Base-by-base conservation (phyloP, 805 yeast species). In the Cyberlindnera subsufficiens region DNA sequence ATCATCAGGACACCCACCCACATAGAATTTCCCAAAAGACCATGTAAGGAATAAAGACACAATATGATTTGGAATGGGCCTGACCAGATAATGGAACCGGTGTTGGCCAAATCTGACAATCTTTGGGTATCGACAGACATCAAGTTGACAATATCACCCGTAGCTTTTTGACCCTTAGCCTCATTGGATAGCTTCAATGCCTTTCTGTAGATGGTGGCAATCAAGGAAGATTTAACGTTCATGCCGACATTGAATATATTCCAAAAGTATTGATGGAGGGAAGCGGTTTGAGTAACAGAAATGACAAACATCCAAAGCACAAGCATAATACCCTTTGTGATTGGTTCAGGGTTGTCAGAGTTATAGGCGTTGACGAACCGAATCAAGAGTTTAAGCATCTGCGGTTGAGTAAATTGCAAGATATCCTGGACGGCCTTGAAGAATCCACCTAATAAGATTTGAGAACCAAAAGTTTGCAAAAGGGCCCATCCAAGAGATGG, bases 91-190 rank as follows among this genome's bases (percentile, higher is more conserved):
- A 87, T 72, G 54, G 86, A 83, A 49, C 89, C 76, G 62, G 82
- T 78, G 59, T 86, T 89, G 19, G 84, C 77, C 43, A 88, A 69
- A 52, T 86, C 96, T 60, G 86, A 95, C 43, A 90, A 67, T 65
- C 96, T 78, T 65, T 86, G 95, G 3, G 89, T 81, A 66, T 90
- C 98, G 36, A 90, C 96, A 41, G 96, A 82, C 96, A 90, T 88
- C 55, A 90, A 71, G 59, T 90, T 90, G 44, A 90, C 97, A 51
- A 91, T 86, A 60, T 89, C 96, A 58, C 98, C 98, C 5, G 95
- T 86, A 29, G 86, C 77, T 33, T 87, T 78, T 54, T 76, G 65
- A 58, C 77, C 79, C 46, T 79, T 78, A 10, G 87, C 77, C 56
- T 86, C 93, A 51, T 77, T 80, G 2, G 91, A 83, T 46, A 86